These are phyloP conservation scores for Neonectria faginata DNA, from an alignment of 2,329 filamentous ascomycete genomes.

Conservation along the genomic window DNA sequence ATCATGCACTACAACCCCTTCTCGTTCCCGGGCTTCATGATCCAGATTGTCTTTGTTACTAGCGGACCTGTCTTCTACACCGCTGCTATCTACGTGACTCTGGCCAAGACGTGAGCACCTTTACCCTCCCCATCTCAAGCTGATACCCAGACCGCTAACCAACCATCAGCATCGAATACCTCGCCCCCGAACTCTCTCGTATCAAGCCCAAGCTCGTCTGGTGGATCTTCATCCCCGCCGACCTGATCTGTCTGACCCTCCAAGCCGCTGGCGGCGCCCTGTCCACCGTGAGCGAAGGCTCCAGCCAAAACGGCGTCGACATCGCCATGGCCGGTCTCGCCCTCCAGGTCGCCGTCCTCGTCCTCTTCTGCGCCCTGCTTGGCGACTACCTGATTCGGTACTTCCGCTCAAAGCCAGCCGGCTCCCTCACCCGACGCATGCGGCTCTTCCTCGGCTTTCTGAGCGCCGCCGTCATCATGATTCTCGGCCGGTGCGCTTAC, in stretches of 20 bases:
- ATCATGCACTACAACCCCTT: conserved; percentile 69
- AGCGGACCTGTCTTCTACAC: conserved; percentile 57
- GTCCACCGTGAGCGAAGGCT: conserved; percentile 57
- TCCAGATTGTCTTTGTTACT: conserved; percentile 67
- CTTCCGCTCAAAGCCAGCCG: conserved; percentile 38
- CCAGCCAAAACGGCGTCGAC: conserved; percentile 56
- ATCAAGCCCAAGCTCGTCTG: conserved; percentile 56
- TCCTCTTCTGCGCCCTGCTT: conserved; percentile 62
- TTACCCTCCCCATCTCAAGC: rapidly evolving
- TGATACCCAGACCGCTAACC: conserved; percentile 10
- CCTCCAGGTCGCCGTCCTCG: conserved; percentile 68
- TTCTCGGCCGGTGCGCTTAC: conserved; percentile 72
- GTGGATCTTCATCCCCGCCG: conserved; percentile 64
- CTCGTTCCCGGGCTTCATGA: conserved; percentile 67
- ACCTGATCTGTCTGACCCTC: conserved; percentile 65
- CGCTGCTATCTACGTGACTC: conserved; percentile 73
- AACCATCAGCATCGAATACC: conserved; percentile 52
- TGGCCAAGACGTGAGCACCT: conserved; percentile 54
- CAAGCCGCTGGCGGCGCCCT: conserved; percentile 68
- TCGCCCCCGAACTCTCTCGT: conserved; percentile 54
- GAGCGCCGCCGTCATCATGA: conserved; percentile 65
- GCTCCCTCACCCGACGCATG: conserved; percentile 40
- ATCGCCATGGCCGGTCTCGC: conserved; percentile 63
- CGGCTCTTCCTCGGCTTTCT: conserved; percentile 64
- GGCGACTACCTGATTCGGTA: conserved; percentile 61